phyloP scores from a whole-genome alignment of 2,329 filamentous ascomycete genomes.

The Colletotrichum truncatum region DNA sequence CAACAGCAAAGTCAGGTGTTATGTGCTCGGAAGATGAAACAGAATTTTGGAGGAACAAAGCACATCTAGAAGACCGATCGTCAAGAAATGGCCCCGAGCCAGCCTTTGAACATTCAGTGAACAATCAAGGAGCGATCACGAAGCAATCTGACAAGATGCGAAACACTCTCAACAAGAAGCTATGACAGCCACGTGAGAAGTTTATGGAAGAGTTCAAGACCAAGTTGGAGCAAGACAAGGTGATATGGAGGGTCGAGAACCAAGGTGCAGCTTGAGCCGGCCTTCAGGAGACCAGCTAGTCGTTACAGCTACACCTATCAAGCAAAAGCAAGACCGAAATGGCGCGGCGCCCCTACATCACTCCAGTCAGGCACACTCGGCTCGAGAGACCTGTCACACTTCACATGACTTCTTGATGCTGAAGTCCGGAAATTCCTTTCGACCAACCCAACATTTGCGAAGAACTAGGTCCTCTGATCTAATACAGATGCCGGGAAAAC shows the following conservation, averaged over 20 bases:
- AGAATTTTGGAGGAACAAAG: too few species aligned
- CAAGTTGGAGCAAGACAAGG: constrained; percentile 70
- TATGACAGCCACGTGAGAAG: constrained; percentile 70
- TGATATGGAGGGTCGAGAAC: constrained; percentile 68
- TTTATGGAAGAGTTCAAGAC: constrained; percentile 58
- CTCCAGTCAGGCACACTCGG: constrained; percentile 41
- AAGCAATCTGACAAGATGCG: constrained; percentile 78
- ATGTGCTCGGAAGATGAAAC: too few species aligned
- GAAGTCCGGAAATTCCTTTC: constrained; percentile 66
- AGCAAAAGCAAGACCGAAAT: constrained; percentile 42
- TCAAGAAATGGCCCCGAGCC: too few species aligned
- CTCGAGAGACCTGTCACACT: constrained; percentile 51
- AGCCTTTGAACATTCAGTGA: constrained; percentile 63
- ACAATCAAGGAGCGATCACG: constrained; percentile 72
- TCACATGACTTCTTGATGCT: constrained; percentile 62
- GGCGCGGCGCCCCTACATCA: constrained; percentile 47
- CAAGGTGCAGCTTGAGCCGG: constrained; percentile 36
- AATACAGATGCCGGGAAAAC: constrained; percentile 74
- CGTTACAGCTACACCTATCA: constrained; percentile 49
- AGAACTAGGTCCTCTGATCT: constrained; percentile 69
- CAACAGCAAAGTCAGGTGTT: too few species aligned
- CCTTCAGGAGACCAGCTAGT: constrained; percentile 30
- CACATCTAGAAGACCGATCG: too few species aligned
- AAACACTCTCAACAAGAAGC: constrained; percentile 71
- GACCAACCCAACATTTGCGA: constrained; percentile 65